phyloP scores from a whole-genome alignment of 345 rosid species.

The Geranium brycei region DNA sequence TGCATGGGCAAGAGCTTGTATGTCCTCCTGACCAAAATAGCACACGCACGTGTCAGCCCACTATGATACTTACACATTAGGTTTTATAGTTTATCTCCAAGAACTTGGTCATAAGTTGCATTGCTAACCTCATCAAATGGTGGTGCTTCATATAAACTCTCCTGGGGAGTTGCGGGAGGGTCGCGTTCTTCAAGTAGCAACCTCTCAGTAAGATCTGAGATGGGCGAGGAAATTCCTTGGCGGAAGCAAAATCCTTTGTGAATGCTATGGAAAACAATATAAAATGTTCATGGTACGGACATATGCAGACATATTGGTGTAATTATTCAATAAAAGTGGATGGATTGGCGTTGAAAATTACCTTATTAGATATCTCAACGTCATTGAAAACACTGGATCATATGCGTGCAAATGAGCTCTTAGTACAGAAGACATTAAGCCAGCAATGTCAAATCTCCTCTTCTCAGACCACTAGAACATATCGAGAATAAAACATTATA shows the following conservation, averaged over 20 bases:
- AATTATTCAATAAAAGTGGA: conserved; percentile 1
- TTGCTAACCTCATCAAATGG: conserved; percentile 81
- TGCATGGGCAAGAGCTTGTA: conserved; percentile 96
- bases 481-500: conserved; percentile 6
- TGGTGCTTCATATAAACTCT: conserved; percentile 60
- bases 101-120: conserved; percentile 3
- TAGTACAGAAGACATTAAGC: conserved; percentile 70
- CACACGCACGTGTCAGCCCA: conserved; percentile 7
- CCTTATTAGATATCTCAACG: conserved; percentile 82
- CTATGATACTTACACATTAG: not conserved
- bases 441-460: conserved; percentile 88
- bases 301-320: not conserved
- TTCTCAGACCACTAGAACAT: conserved; percentile 75
- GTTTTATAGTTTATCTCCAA: not conserved
- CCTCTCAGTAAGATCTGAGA: conserved; percentile 77
- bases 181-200: conserved; percentile 83
- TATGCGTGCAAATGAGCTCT: conserved; percentile 81
- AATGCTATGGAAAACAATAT: conserved; percentile 35
- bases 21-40: conserved; percentile 46
- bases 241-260: conserved; percentile 72
- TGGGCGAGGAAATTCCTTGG: conserved; percentile 66
- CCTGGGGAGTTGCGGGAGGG: conserved; percentile 60
- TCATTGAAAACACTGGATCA: conserved; percentile 73
- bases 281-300: not conserved
- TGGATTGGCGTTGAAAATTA: conserved; percentile 12